phyloP scores from a whole-genome alignment of 2,329 filamentous ascomycete species.

The Knufia petricola region DNA sequence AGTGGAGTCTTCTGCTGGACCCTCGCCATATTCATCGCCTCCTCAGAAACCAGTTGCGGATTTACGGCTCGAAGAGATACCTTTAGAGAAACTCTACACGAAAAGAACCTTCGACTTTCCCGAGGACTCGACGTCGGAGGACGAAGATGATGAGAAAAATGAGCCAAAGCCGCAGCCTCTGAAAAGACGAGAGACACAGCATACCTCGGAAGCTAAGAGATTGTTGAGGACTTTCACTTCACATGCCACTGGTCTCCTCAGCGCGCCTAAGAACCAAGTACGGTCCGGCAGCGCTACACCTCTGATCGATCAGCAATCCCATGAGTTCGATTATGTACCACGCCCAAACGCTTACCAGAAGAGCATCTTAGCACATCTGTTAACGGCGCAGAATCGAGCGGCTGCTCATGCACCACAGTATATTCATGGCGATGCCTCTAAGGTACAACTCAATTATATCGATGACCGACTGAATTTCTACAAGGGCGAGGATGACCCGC shows the following conservation, averaged over 20 bases:
- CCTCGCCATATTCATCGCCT: not conserved
- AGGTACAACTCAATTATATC: not conserved
- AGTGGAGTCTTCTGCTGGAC: not conserved
- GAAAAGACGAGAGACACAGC: conserved; percentile 1
- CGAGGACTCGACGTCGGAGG: not conserved
- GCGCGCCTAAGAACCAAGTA: no score
- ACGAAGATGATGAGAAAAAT: not conserved
- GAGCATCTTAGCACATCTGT: not conserved
- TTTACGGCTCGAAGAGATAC: not conserved
- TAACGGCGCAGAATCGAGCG: not conserved
- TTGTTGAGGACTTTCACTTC: not conserved
- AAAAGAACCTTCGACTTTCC: not conserved
- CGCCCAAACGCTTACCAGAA: not conserved
- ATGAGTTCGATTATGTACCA: conserved; percentile 4
- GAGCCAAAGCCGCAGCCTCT: not conserved
- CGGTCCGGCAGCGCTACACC: not conserved
- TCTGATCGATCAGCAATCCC: not conserved
- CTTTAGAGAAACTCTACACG: not conserved
- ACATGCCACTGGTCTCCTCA: not conserved
- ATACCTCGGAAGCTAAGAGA: not conserved
- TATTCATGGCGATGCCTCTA: not conserved
- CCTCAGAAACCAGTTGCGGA: not conserved
- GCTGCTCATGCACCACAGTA: not conserved
- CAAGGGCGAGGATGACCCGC: not conserved
- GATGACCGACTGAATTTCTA: not conserved